Evolutionary conservation across 2,329 filamentous ascomycete genomes (phyloP), one percentile per base, ranked within the genome.

Genomic region (Paecilomyces variotii): DNA sequence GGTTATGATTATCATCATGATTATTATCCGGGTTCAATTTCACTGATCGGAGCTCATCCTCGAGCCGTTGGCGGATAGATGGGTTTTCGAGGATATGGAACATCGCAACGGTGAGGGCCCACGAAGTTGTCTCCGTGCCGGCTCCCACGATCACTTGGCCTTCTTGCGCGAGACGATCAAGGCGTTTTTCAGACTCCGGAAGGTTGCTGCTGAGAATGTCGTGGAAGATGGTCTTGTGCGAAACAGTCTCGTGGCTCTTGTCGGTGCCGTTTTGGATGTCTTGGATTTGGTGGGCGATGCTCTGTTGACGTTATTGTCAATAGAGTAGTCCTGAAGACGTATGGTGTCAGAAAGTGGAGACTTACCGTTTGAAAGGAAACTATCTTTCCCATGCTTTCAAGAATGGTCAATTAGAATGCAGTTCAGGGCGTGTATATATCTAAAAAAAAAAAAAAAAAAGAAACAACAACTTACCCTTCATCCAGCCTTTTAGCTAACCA

Each of bases 71-170:
- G n/a, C 50, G 25, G 50, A 52, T 52, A 11, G 50, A 52, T 24
- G 50, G 50, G 27, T 58, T 51, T 4, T 26, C 28, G 25, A 61
- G 53, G 30, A 64, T 56, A 53, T 63, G 57, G 53, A 62, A 68
- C 4, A 56, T 56, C 35, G 61, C 59, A 30, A 64, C 60, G 10
- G 57, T 58, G n/a, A 69, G 56, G 1, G 66, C 63, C 50, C 62
- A 61, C 1, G 67, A 69, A n/a, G 67, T 71, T 0, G 67, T 74
- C 26, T 68, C 68, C 1, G 67, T 69, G 0, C 73, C 73, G 11
- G 68, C 72, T 32, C 66, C 67, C 10, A 73, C 60, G 7, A 74
- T 57, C 3, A 65, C 61, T 34, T 68, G 65, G 4, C 62, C 70
- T 59, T 74, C 72, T 19, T 72, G 63, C 2, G 62, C 62, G 7